phyloP scores from a whole-genome alignment of 2,329 filamentous ascomycete species.

The Apiospora pterosperma region DNA sequence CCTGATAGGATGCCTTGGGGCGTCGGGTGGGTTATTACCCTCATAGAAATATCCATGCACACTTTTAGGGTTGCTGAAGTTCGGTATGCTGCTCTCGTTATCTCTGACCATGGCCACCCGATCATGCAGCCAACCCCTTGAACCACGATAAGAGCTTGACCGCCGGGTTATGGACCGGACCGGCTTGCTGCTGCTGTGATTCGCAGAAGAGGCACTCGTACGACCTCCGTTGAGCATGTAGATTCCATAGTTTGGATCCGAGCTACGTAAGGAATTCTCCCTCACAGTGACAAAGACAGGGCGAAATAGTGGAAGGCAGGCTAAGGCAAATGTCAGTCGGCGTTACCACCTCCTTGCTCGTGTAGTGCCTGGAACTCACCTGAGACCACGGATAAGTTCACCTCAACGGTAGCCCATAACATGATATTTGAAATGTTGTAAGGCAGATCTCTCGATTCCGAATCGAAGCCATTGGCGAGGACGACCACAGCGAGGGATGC shows the following conservation, averaged over 20 bases:
- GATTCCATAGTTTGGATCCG: background rate
- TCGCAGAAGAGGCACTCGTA: background rate
- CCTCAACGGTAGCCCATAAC: slow-evolving; percentile 26
- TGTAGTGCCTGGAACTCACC: slow-evolving; percentile 11
- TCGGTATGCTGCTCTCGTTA: background rate
- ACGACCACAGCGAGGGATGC: slow-evolving; percentile 25
- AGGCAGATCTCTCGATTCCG: slow-evolving; percentile 19
- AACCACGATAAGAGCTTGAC: background rate
- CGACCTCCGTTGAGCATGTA: background rate
- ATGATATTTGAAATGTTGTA: slow-evolving; percentile 22
- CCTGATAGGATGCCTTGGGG: background rate
- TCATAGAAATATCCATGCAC: background rate
- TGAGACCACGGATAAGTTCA: slow-evolving; percentile 26
- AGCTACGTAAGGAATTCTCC: background rate
- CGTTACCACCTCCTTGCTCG: background rate
- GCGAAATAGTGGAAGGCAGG: slow-evolving; percentile 8
- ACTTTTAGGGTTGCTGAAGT: background rate
- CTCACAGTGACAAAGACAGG: background rate
- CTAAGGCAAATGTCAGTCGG: background rate
- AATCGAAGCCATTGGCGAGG: slow-evolving; percentile 17
- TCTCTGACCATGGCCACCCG: background rate
- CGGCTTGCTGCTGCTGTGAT: background rate
- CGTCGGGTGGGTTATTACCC: background rate
- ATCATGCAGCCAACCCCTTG: background rate
- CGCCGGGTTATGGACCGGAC: background rate